Evolutionary conservation across 345 rosid genomes (phyloP).

Genomic region (Viola odorata): DNA sequence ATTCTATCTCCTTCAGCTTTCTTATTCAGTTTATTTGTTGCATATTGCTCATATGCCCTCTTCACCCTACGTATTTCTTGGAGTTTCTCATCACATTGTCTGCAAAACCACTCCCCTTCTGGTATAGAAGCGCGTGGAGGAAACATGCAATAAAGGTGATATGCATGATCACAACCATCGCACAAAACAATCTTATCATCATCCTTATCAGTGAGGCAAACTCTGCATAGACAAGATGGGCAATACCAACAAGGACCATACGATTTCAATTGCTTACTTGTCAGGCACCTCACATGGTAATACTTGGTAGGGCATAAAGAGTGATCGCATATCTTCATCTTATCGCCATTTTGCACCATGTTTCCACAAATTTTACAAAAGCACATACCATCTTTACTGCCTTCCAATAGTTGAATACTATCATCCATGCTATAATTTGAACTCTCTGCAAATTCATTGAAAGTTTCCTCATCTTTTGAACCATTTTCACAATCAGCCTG

Average conservation of each 20-base stretch:
- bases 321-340: conserved; percentile 54
- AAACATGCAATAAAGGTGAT: conserved; percentile 77
- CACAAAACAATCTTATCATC: conserved; percentile 76
- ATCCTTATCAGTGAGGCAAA: conserved; percentile 69
- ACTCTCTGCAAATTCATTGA: conserved; percentile 32
- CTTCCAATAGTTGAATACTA: conserved; percentile 23
- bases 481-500: conserved; percentile 22
- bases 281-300: conserved; percentile 80
- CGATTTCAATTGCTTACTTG: conserved; percentile 48
- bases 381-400: conserved; percentile 6
- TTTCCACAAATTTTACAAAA: conserved; percentile 60
- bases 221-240: conserved; percentile 84
- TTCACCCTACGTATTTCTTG: conserved; percentile 41
- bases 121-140: conserved; percentile 61
- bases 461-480: conserved; percentile 27
- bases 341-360: conserved; percentile 36
- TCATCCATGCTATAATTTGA: conserved; percentile 36
- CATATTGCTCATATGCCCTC: conserved; percentile 34
- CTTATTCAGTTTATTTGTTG: conserved; percentile 25
- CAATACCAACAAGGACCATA: conserved; percentile 77
- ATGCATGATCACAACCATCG: conserved; percentile 88
- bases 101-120: conserved; percentile 75
- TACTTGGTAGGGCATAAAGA: conserved; percentile 51
- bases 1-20: conserved; percentile 18
- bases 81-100: conserved; percentile 52